Evolutionary conservation across 1,284 basidiomycete genomes (phyloP).

Genomic region (Apiotrichum mycotoxinovorans): DNA sequence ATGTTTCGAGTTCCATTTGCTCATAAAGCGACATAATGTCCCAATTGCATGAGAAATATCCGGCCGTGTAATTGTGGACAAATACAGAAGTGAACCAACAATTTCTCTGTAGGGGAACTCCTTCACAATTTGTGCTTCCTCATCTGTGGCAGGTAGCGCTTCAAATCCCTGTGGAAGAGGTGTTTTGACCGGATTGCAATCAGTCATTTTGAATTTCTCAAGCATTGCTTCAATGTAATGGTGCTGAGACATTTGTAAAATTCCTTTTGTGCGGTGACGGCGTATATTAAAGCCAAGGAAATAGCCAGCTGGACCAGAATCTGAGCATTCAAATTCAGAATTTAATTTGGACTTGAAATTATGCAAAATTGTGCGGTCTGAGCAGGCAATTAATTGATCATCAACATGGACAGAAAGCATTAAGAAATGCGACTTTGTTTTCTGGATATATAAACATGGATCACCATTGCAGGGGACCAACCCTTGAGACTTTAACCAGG

Average conservation of each 20-base stretch:
- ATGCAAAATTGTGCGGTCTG: slow-evolving; percentile 9
- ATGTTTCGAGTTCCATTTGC: slow-evolving; percentile 23
- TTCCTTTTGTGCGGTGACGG: slow-evolving; percentile 8
- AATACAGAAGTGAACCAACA: slow-evolving; percentile 17
- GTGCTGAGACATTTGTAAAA: slow-evolving; percentile 22
- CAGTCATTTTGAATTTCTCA: too few species aligned
- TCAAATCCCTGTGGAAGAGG: too few species aligned
- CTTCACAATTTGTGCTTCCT: too few species aligned
- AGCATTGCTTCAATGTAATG: slow-evolving; percentile 16
- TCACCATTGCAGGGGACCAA: background rate
- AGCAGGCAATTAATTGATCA: slow-evolving; percentile 30
- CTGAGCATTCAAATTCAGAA: slow-evolving; percentile 20
- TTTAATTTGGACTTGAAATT: slow-evolving; percentile 22
- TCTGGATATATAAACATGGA: background rate
- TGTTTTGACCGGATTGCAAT: too few species aligned
- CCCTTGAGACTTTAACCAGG: background rate
- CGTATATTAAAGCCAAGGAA: slow-evolving; percentile 26
- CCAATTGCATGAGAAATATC: slow-evolving; percentile 24
- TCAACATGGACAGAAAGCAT: slow-evolving; percentile 27
- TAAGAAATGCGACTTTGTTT: background rate
- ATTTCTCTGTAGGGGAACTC: too few species aligned
- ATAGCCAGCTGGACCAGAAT: slow-evolving; percentile 22
- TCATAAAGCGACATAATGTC: slow-evolving; percentile 19
- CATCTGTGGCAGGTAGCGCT: too few species aligned
- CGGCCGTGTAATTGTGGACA: slow-evolving; percentile 23